Base-by-base conservation (phyloP, 2,329 filamentous ascomycete genomes). In the Trichoderma atroviride region DNA sequence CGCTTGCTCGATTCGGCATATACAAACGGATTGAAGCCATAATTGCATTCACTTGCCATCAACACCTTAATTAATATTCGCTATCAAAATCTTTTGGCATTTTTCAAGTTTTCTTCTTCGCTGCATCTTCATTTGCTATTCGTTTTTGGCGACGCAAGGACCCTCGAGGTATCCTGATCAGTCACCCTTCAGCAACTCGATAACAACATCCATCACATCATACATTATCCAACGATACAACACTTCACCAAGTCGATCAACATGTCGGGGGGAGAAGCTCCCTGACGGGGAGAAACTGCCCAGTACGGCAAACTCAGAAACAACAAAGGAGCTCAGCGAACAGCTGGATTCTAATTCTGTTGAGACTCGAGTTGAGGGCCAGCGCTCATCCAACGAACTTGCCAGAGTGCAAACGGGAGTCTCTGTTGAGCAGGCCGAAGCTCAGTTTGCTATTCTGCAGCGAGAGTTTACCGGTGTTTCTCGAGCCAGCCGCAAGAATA, bases 391-490 rank as follows among this genome's bases (percentile, higher is more conserved):
- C n/a, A 71, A 70, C 53, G 69, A 67, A 37, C 50, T 68, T 19
- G 56, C 47, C 14, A 56, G 63, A 22, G 59, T 68, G 9, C 60
- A 56, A 19, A 68, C 62, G 16, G 88, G 88, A 27, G 85, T 94
- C 37, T 88, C 91, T 10, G 85, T 94, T 63, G 82, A 87, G 70
- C 85, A 86, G 64, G 91, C 91, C 55, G 87, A 92, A 78, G 87
- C 86, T 37, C 90, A 93, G 31, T 94, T 94, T 72, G 87, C 86
- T 0, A 85, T 91, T 72, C 83, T 94, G 16, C 90, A 86, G 75
- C 83, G 85, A 43, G 85, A 89, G 76, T 80, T 91, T 24, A 86
- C 87, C 2, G 83, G 83, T 7, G 77, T 86, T n/a, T 89, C 87
- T 7, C 83, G 83, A 35, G 82, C 82, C 0, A 88, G 86, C 75